Conservation (phyloP, 2,329 filamentous ascomycete genomes). For the Xylariaceae sp. region DNA sequence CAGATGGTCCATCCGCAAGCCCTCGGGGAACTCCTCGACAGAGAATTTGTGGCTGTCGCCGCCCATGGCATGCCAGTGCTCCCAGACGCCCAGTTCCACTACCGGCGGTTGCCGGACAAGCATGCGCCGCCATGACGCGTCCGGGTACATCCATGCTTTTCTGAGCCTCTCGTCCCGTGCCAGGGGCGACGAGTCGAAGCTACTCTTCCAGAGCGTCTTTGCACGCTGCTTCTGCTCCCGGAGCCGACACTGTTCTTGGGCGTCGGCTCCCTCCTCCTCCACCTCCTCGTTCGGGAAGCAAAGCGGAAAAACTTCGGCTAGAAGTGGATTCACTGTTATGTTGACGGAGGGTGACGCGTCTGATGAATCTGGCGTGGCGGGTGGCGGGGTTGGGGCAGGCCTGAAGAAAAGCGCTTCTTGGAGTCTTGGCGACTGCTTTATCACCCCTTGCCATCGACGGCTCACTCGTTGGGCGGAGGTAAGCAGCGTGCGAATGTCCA, state of each 20-base stretch:
- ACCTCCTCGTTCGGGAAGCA: slow-evolving; percentile 1
- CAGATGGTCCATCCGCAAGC: background rate
- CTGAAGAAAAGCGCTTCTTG: slow-evolving; percentile 4
- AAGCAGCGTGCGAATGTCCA: slow-evolving; percentile 9
- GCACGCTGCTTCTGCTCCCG: no score
- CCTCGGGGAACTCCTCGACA: background rate
- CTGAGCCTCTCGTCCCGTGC: slow-evolving; percentile 1
- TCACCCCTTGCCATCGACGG: slow-evolving; percentile 5
- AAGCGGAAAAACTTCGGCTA: slow-evolving; percentile 1
- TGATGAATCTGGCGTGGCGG: background rate
- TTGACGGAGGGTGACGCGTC: no score
- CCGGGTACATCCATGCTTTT: background rate
- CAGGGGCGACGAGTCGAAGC: no score
- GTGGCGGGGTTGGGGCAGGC: background rate
- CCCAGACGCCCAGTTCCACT: background rate
- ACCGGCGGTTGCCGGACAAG: background rate
- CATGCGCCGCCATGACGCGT: background rate
- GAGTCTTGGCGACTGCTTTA: slow-evolving; percentile 4
- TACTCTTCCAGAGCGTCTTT: no score
- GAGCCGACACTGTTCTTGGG: no score
- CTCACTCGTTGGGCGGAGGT: slow-evolving; percentile 6
- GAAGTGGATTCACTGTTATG: slow-evolving; percentile 4
- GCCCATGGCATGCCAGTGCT: background rate
- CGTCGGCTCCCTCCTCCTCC: no score
- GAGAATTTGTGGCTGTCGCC: background rate